phyloP scores from a whole-genome alignment of 768 basidiomycete genomes.

The Lactarius hengduanensis region DNA sequence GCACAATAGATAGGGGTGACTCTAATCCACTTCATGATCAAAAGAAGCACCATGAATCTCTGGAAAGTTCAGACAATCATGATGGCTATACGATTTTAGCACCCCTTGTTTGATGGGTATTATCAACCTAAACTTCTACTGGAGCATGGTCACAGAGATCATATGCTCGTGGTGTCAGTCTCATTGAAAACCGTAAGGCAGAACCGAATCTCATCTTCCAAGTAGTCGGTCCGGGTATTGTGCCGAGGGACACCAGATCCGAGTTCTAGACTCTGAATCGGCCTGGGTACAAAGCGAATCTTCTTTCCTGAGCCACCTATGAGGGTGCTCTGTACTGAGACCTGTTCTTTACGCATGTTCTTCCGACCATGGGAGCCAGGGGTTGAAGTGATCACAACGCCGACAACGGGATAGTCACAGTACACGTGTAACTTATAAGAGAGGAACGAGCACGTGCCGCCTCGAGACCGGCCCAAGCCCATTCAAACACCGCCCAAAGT shows the following conservation, averaged over 20 bases:
- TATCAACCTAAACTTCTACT: constrained; percentile 3
- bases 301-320: constrained; percentile 37
- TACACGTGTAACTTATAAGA: no score
- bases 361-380: no score
- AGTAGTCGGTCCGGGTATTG: neutral
- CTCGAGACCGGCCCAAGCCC: no score
- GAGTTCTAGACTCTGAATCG: neutral
- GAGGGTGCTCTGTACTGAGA: neutral
- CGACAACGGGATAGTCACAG: no score
- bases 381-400: no score
- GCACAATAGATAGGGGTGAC: constrained; percentile 24
- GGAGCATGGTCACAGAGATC: constrained; percentile 3
- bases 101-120: neutral
- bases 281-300: neutral
- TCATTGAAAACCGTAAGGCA: constrained; percentile 34
- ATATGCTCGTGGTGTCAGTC: constrained; percentile 19
- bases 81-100: neutral
- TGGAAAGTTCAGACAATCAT: no score
- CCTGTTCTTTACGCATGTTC: constrained; percentile 20
- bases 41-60: no score
- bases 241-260: neutral
- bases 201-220: neutral
- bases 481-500: no score
- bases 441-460: no score
- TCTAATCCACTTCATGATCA: no score